These are phyloP conservation scores for Marasmius sp. DNA, from an alignment of 1,284 basidiomycete species.

Conservation along the genomic window DNA sequence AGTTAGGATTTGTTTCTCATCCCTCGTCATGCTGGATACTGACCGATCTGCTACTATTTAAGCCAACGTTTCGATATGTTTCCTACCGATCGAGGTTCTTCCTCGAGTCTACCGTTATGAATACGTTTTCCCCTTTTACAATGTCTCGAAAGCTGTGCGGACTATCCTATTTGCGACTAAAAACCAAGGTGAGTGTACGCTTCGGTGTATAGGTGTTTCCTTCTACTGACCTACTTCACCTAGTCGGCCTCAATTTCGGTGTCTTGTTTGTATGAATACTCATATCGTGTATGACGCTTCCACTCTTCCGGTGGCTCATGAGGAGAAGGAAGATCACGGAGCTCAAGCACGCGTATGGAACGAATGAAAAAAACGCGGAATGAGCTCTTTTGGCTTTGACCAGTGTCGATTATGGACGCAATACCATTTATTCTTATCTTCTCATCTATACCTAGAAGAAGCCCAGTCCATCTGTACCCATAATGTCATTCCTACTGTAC, in stretches of 20 bases:
- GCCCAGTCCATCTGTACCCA: too few relatives aligned
- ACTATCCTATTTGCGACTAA: conserved; percentile 70
- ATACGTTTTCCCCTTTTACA: conserved; percentile 74
- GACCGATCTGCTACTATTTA: background rate
- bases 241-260: conserved; percentile 62
- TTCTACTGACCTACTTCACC: conserved; percentile 1
- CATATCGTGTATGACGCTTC: conserved; percentile 51
- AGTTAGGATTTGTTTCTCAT: conserved; percentile 29
- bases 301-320: conserved; percentile 44
- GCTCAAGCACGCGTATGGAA: conserved; percentile 4
- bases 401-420: too few relatives aligned
- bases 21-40: conserved; percentile 16
- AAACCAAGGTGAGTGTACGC: conserved; percentile 46
- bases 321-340: conserved; percentile 26
- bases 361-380: conserved; percentile 5
- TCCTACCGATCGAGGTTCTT: conserved; percentile 67
- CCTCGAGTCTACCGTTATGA: conserved; percentile 66
- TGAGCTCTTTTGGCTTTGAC: too few relatives aligned
- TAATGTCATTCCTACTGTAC: too few relatives aligned
- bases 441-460: too few relatives aligned
- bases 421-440: too few relatives aligned
- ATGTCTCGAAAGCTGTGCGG: conserved; percentile 58
- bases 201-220: background rate
- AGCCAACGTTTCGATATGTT: conserved; percentile 62
- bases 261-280: conserved; percentile 55